Evolutionary conservation across 352 stramenopile genomes (phyloP), one percentile per base, ranked within the genome.

Genomic region (Phytopythium delawarense): DNA sequence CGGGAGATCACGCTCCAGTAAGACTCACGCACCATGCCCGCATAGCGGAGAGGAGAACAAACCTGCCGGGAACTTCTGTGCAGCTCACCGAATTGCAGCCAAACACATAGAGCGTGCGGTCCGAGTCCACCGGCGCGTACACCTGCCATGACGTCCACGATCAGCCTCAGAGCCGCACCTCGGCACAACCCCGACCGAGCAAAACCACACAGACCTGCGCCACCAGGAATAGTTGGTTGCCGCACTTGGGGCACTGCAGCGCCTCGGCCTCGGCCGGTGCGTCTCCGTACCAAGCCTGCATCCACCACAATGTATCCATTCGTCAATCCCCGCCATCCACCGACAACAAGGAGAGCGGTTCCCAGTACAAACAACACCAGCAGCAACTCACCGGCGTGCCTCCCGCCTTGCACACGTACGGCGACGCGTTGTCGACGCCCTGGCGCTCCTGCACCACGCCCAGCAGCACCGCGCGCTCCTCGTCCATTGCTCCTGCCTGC

Each of bases 31-130:
- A 4, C 18, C 2, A 13, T 35, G 32, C 48, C 45, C 15, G 13
- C 23, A 13, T 18, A 51, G 21, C 16, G 46, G 6, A 20, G 15
- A 35, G 1, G 53, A 2, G 15, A 4, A 0, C 42, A 28, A 70
- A 82, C 75, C 75, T 88, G 4, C 82, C 79, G 12, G 76, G 49
- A 0, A 65, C 74, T 52, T 91, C 71, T 0, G 75, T 87, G 62
- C 86, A 95, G 1, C 77, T 74, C n/a, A 80, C 67, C 7, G 86
- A 85, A 61, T 95, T 95, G 74, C 86, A 95, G 12, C 86, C 86
- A 62, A 95, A 95, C 5, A 93, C 72, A 48, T 95, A 95, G 13
- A 95, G 67, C 53, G 86, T 90, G 34, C 86, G 78, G 49, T 91
- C 75, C 7, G 66, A 69, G 20, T 91, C 81, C 20, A 92, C 81